Evolutionary conservation across 1,139 yeast species (phyloP).

Genomic region (Kodamaea arcana): DNA sequence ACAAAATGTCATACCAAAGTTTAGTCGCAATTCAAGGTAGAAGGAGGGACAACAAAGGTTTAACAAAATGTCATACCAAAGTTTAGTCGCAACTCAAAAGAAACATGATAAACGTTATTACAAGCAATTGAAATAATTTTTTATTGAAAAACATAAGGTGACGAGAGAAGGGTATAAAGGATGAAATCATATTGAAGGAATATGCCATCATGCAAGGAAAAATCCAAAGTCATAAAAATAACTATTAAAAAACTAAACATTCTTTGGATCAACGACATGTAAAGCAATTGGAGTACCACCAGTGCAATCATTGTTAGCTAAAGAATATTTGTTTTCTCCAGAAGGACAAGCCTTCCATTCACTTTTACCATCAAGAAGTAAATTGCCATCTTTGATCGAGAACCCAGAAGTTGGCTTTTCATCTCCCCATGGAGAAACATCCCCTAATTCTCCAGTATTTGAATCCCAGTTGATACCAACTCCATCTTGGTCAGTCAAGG

Average conservation of each 20-base stretch:
- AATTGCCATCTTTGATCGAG: conserved; percentile 19
- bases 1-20: too few species aligned
- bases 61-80: too few species aligned
- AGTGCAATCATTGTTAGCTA: conserved; percentile 22
- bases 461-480: conserved; percentile 23
- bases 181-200: too few species aligned
- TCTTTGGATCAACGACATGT: conserved; percentile 11
- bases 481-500: conserved; percentile 27
- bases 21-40: too few species aligned
- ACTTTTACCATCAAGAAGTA: conserved; percentile 19
- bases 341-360: conserved; percentile 27
- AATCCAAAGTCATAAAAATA: not conserved
- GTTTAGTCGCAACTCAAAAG: not conserved
- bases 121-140: too few species aligned
- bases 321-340: conserved; percentile 21
- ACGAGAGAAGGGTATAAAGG: too few species aligned
- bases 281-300: conserved; percentile 27
- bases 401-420: conserved; percentile 23
- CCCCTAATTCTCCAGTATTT: conserved; percentile 27
- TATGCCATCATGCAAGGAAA: too few species aligned
- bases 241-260: conserved; percentile 2
- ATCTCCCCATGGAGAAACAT: conserved; percentile 26
- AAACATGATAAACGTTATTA: not conserved
- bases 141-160: too few species aligned
- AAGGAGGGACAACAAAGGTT: too few species aligned